phyloP scores from a whole-genome alignment of 2,329 filamentous ascomycete genomes.

The Trichoderma sp. region DNA sequence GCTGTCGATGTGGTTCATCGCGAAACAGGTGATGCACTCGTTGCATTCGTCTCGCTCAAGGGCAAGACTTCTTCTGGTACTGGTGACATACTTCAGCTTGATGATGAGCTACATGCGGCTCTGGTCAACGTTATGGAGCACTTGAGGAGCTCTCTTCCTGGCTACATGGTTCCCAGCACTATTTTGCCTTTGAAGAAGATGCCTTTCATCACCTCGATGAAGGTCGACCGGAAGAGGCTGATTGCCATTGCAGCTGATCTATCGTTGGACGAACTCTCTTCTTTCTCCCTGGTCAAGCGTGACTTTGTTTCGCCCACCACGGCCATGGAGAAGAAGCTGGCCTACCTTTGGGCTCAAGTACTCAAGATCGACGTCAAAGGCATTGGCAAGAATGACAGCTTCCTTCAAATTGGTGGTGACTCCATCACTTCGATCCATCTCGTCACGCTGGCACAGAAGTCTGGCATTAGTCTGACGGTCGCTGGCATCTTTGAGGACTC shows the following conservation, averaged over 20 bases:
- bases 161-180: constrained; percentile 42
- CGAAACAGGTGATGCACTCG: constrained; percentile 1
- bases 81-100: neutral
- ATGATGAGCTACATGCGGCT: neutral
- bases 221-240: constrained; percentile 28
- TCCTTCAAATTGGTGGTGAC: constrained; percentile 48
- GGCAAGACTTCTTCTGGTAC: neutral
- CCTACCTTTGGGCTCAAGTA: constrained; percentile 16
- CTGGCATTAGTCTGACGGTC: constrained; percentile 1
- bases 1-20: constrained; percentile 16
- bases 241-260: neutral
- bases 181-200: constrained; percentile 35
- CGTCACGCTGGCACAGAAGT: constrained; percentile 1
- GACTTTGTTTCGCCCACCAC: constrained; percentile 27
- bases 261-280: constrained; percentile 1
- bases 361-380: neutral
- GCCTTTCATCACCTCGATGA: constrained; percentile 30
- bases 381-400: constrained; percentile 37
- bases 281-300: neutral
- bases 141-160: constrained; percentile 31
- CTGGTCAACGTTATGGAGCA: constrained; percentile 2
- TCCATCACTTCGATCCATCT: constrained; percentile 38
- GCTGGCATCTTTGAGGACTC: constrained; percentile 19
- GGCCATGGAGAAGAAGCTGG: constrained; percentile 5
- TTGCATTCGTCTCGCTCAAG: constrained; percentile 18